Percentiles rank a stretch among this genome's conserved stretches.
Evolutionary conservation across 805 yeast species (phyloP).

Genomic region (Jamesozyma lodderae): DNA sequence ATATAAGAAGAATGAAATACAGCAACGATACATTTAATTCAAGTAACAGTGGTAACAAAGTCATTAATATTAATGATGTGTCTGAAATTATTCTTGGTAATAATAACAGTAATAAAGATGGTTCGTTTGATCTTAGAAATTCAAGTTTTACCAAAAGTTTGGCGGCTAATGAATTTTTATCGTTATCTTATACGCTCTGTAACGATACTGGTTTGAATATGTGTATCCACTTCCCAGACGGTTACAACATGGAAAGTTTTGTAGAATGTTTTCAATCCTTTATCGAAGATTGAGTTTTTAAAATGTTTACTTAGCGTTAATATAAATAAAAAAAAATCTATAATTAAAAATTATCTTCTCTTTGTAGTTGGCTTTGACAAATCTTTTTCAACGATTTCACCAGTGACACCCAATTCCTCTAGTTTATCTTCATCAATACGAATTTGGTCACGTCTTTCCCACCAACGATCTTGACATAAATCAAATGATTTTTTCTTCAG

Average conservation of each 20-base stretch:
- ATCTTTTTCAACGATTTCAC: constrained; percentile 75
- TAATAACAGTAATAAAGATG: not conserved
- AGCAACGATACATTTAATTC: constrained; percentile 5
- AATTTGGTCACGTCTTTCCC: constrained; percentile 95
- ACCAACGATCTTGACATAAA: constrained; percentile 89
- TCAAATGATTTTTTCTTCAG: constrained; percentile 85
- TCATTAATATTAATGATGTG: constrained; percentile 23
- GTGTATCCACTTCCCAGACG: constrained; percentile 24
- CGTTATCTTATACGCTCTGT: constrained; percentile 20
- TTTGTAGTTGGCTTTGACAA: constrained; percentile 42
- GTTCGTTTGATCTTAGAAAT: constrained; percentile 13
- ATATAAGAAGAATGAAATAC: constrained; percentile 23
- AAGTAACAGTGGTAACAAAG: constrained; percentile 6
- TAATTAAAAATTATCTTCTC: constrained; percentile 30
- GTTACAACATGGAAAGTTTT: constrained; percentile 21
- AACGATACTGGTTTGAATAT: constrained; percentile 19
- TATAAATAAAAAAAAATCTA: too few species aligned
- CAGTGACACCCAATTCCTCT: constrained; percentile 88
- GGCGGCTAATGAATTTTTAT: constrained; percentile 18
- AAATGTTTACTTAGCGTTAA: too few species aligned
- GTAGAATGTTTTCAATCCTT: constrained; percentile 25
- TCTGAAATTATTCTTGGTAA: constrained; percentile 12
- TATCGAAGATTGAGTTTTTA: constrained; percentile 10
- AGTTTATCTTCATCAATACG: constrained; percentile 79
- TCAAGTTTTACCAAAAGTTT: constrained; percentile 20